Percentiles rank a stretch among this genome's conserved stretches.
Conservation (phyloP, 495 filamentous ascomycete genomes). For the Aspergillus biplanus region DNA sequence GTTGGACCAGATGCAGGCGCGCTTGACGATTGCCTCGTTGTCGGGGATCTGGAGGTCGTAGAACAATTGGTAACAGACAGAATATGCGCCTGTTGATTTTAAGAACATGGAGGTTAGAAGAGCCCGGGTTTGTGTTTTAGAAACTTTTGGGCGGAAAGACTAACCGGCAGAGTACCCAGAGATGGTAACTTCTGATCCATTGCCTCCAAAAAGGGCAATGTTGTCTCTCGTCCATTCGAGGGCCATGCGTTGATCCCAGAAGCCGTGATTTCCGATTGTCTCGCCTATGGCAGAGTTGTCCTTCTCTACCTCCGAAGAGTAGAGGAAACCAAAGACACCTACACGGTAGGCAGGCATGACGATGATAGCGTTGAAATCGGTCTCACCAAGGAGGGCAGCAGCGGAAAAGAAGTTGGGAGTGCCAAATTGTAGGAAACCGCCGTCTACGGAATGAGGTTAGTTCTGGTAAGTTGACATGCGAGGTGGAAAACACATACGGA, state of each 20-base stretch:
- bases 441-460: conserved; percentile 37
- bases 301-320: conserved; percentile 53
- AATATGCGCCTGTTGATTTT: conserved; percentile 57
- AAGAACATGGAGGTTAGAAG: conserved; percentile 1
- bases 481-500: conserved; percentile 36
- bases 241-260: conserved; percentile 68
- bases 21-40: conserved; percentile 44
- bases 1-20: conserved; percentile 59
- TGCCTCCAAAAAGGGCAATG: conserved; percentile 63
- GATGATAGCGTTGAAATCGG: conserved; percentile 56
- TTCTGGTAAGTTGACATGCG: not conserved
- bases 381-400: conserved; percentile 53
- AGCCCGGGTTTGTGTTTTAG: not conserved
- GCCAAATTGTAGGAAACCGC: conserved; percentile 63
- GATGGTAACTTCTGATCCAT: conserved; percentile 64
- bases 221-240: conserved; percentile 69
- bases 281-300: conserved; percentile 52
- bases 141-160: not conserved
- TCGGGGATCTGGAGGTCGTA: conserved; percentile 55
- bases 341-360: conserved; percentile 72
- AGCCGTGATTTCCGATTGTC: conserved; percentile 62
- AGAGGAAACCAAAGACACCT: conserved; percentile 68
- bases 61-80: conserved; percentile 60
- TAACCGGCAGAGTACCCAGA: conserved; percentile 64
- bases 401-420: conserved; percentile 49